Evolutionary conservation across 768 basidiomycete genomes (phyloP).

Genomic region (Mycena rebaudengoi): DNA sequence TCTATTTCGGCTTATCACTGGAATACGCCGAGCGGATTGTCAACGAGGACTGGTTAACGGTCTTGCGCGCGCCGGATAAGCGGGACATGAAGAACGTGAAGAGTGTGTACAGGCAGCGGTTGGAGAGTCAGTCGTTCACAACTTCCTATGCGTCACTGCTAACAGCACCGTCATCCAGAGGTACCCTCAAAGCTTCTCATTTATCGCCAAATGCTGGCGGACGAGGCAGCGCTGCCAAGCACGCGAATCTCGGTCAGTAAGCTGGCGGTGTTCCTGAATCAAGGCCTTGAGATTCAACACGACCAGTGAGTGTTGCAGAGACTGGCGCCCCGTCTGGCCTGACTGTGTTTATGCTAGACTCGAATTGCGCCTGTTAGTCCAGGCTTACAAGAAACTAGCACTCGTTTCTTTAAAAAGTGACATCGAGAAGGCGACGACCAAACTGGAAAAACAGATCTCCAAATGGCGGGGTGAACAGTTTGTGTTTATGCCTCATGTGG

Average conservation of each 20-base stretch:
- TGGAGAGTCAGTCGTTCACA: too few species aligned
- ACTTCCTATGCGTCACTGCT: too few species aligned
- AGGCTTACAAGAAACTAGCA: not conserved
- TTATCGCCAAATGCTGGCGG: not conserved
- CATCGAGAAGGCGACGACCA: not conserved
- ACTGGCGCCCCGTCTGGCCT: not conserved
- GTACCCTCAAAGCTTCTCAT: not conserved
- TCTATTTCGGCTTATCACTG: not conserved
- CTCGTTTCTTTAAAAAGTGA: not conserved
- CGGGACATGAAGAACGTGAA: not conserved
- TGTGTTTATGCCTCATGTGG: not conserved
- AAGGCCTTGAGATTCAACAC: not conserved
- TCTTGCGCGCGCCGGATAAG: not conserved
- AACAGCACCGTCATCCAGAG: too few species aligned
- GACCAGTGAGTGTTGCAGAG: not conserved
- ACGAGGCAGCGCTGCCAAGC: not conserved
- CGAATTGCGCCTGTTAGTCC: too few species aligned
- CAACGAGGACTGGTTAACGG: not conserved
- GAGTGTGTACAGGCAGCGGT: slow-evolving; percentile 4
- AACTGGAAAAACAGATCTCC: not conserved
- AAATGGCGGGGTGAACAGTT: not conserved
- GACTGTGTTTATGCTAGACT: too few species aligned
- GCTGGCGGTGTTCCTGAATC: not conserved
- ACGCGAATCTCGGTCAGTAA: not conserved
- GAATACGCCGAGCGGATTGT: not conserved